Evolutionary conservation across 352 stramenopile genomes (phyloP), one percentile per base, ranked within the genome.

Genomic region (Pythium grandisporangium): DNA sequence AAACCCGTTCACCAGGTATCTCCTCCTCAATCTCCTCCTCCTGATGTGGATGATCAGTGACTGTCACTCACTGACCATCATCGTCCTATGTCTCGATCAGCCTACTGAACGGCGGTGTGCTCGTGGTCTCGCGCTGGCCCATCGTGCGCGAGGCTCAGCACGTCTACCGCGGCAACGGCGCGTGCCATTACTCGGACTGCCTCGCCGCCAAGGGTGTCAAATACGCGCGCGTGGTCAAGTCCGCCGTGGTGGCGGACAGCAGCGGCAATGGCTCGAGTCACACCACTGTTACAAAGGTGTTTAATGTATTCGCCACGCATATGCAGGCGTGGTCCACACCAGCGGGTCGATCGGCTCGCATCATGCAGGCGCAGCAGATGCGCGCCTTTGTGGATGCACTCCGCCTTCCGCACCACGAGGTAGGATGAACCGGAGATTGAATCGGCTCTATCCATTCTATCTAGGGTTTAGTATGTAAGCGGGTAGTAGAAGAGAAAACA

Each of bases 241-340:
- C 53, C 1, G 40, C 70, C 6, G 23, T n/a, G n/a, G n/a, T n/a
- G n/a, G n/a, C n/a, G n/a, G n/a, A n/a, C n/a, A n/a, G n/a, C n/a
- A n/a, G n/a, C n/a, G n/a, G n/a, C n/a, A n/a, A n/a, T n/a, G n/a
- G n/a, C n/a, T n/a, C n/a, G n/a, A n/a, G n/a, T n/a, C n/a, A n/a
- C n/a, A n/a, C 66, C 10, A 50, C 37, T 7, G 42, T 33, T 2
- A 73, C 58, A 41, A 92, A 92, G 49, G 62, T 86, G 6, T 88
- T 89, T 40, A 92, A 92, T 44, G 66, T 92, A 11, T 92, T 89
- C 51, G 75, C 73, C 17, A 89, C 79, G 22, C 79, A 92, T 55
- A 87, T 92, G 72, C 79, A 91, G 70, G 78, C 78, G 6, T 91
- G 78, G 78, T 91, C 78, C 12, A 88, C 78, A 0, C 44, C 58